Evolutionary conservation across 257 asterid species (phyloP).

Genomic region (Perilla frutescens): DNA sequence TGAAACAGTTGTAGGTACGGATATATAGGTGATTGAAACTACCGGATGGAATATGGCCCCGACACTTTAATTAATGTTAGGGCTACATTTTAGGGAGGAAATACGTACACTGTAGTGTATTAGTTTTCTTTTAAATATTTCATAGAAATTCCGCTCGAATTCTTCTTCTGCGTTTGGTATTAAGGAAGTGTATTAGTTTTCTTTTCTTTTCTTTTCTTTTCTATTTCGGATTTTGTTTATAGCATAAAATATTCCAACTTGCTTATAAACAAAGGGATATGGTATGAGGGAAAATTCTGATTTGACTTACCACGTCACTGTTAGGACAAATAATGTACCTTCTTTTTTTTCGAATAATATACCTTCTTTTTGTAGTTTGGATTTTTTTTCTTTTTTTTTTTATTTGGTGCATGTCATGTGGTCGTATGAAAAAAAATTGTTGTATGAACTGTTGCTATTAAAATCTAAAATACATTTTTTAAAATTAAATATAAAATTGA

Average conservation of each 20-base stretch:
- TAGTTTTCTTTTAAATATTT: too few species aligned
- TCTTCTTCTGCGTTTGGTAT: not conserved
- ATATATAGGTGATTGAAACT: conserved; percentile 36
- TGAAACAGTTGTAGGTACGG: conserved; percentile 43
- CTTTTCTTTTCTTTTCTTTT: conserved; percentile 14
- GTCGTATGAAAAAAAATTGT: not conserved
- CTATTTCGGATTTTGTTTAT: not conserved
- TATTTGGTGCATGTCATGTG: not conserved
- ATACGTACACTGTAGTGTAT: not conserved
- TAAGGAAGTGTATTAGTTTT: not conserved
- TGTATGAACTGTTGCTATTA: not conserved
- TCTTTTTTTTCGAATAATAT: not conserved
- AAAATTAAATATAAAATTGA: not conserved
- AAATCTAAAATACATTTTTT: not conserved
- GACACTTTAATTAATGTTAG: conserved; percentile 36
- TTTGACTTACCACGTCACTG: conserved; percentile 46
- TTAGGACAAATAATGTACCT: conserved; percentile 46
- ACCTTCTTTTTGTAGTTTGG: conserved; percentile 19
- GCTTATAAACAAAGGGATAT: conserved; percentile 48
- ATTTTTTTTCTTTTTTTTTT: not conserved
- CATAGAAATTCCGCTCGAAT: not conserved
- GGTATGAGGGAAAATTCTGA: conserved; percentile 47
- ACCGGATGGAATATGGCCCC: conserved; percentile 45
- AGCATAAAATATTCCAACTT: conserved; percentile 36
- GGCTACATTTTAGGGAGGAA: not conserved